These are phyloP conservation scores for Aegilops sharonensis DNA, from an alignment of 176 grass and related monocot species.

Conservation along the genomic window DNA sequence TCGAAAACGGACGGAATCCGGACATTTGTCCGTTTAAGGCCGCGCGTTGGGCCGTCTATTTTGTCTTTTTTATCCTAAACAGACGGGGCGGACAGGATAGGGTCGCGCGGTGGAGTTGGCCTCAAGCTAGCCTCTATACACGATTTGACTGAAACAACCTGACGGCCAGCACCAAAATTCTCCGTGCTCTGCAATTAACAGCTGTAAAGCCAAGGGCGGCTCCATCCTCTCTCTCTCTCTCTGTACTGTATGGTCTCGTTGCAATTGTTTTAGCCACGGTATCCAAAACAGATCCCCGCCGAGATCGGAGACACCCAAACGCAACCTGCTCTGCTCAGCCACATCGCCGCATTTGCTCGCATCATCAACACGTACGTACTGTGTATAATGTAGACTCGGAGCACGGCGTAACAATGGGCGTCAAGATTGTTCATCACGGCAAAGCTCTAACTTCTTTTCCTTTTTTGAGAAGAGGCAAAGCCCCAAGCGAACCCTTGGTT, in stretches of 20 bases:
- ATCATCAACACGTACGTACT: background rate
- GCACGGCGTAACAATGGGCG: background rate
- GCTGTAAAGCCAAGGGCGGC: constrained; percentile 27
- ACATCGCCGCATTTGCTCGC: background rate
- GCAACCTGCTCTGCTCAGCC: background rate
- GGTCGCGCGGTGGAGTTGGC: too few species aligned
- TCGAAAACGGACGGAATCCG: too few species aligned
- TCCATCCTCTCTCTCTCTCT: background rate
- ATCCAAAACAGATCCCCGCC: constrained; percentile 1
- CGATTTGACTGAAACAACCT: background rate
- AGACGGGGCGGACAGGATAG: too few species aligned
- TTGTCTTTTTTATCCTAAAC: too few species aligned
- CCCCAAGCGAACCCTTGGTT: background rate
- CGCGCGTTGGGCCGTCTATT: too few species aligned
- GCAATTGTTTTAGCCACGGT: background rate
- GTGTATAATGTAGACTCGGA: too few species aligned
- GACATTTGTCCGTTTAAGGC: too few species aligned
- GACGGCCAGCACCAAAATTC: background rate
- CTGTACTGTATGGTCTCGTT: background rate
- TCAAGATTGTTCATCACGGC: too few species aligned
- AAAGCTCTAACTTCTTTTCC: too few species aligned
- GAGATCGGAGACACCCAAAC: background rate
- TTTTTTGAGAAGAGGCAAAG: background rate
- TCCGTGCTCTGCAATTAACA: background rate
- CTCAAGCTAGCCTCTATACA: background rate